Percentiles rank a stretch among this genome's conserved stretches.
Evolutionary conservation across 352 stramenopile species (phyloP).

Genomic region (Globisporangium cylindrosporum): DNA sequence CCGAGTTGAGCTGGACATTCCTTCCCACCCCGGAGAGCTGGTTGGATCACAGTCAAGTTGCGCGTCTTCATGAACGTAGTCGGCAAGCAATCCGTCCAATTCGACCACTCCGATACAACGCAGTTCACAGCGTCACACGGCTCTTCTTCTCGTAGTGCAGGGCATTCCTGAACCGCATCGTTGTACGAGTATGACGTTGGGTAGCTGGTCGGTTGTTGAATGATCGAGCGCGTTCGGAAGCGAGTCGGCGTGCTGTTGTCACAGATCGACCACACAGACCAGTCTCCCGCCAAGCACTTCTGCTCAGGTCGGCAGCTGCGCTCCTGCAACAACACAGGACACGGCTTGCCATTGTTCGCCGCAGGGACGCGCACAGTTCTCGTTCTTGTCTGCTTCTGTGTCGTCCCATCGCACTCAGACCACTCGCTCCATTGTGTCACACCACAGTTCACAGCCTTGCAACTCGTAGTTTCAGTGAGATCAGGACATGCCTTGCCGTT

Average conservation of each 20-base stretch:
- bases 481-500: conserved; percentile 41
- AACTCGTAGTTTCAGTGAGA: conserved; percentile 40
- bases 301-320: conserved; percentile 34
- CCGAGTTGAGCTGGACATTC: conserved; percentile 36
- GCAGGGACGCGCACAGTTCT: conserved; percentile 38
- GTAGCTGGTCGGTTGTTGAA: conserved; percentile 18
- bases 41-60: conserved; percentile 35
- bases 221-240: conserved; percentile 40
- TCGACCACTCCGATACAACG: conserved; percentile 41
- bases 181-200: conserved; percentile 4
- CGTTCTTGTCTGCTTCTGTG: conserved; percentile 31
- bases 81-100: conserved; percentile 42
- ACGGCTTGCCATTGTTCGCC: conserved; percentile 34
- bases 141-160: conserved; percentile 34
- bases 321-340: conserved; percentile 38
- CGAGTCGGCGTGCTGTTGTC: conserved; percentile 26
- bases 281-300: conserved; percentile 50
- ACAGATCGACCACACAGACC: conserved; percentile 49
- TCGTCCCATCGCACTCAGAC: conserved; percentile 34
- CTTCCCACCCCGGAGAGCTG: conserved; percentile 31
- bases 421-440: conserved; percentile 48
- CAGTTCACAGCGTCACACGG: conserved; percentile 51
- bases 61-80: conserved; percentile 39
- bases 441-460: conserved; percentile 48
- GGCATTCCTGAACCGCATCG: conserved; percentile 22